Percentiles rank a stretch among this genome's conserved stretches.
Conservation (phyloP, 2,329 filamentous ascomycete genomes). For the Talaromyces islandicus region DNA sequence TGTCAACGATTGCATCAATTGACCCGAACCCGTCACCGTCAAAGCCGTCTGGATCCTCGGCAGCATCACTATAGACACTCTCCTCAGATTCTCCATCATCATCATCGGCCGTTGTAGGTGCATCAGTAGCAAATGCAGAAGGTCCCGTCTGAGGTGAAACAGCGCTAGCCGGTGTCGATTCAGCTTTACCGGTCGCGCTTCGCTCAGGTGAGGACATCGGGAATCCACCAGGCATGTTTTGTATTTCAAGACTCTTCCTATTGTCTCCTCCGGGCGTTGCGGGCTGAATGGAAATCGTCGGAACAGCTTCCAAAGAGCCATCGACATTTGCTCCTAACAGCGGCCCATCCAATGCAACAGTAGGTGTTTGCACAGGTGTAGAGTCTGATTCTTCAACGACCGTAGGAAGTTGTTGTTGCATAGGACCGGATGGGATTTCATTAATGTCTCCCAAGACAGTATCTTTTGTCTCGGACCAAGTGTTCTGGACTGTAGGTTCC, state of each 20-base stretch:
- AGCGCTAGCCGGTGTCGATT: background rate
- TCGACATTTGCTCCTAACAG: background rate
- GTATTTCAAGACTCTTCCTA: constrained; percentile 16
- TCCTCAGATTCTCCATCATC: constrained; percentile 36
- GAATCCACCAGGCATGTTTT: constrained; percentile 52
- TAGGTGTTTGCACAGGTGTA: background rate
- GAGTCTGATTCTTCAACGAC: constrained; percentile 5
- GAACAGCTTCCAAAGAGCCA: constrained; percentile 20
- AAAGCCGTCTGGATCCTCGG: constrained; percentile 29
- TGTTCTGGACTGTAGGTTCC: background rate
- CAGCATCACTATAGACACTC: constrained; percentile 44
- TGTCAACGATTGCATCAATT: constrained; percentile 44
- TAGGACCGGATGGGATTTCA: background rate
- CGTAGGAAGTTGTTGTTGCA: constrained; percentile 3
- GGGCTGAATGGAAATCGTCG: constrained; percentile 41
- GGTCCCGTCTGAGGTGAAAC: background rate
- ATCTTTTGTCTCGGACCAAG: background rate
- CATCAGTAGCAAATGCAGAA: background rate
- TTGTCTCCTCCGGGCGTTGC: constrained; percentile 42
- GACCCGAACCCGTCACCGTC: constrained; percentile 44
- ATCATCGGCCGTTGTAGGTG: constrained; percentile 12
- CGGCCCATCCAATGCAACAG: background rate
- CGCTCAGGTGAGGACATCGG: constrained; percentile 39
- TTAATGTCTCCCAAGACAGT: background rate
- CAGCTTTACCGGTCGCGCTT: background rate